Conservation (phyloP, 2,329 filamentous ascomycete species). For the Paraconiothyrium brasiliense region DNA sequence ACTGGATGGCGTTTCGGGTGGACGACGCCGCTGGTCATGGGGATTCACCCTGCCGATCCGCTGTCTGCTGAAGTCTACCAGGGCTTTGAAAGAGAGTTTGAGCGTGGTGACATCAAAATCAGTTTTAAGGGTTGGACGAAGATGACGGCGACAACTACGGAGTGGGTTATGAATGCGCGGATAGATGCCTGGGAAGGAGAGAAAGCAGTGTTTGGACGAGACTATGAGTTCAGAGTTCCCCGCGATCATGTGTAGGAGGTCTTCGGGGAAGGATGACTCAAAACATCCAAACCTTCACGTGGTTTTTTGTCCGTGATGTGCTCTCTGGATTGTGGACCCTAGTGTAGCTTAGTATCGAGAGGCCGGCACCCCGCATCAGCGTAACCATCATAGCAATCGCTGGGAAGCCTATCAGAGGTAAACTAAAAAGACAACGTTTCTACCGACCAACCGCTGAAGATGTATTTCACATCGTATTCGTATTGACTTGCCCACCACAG, state of each 20-base stretch:
- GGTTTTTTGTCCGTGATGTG: neutral
- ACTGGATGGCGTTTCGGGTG: slow-evolving; percentile 14
- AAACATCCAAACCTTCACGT: neutral
- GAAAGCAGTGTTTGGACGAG: slow-evolving; percentile 11
- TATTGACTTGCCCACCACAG: neutral
- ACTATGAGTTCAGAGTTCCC: slow-evolving; percentile 14
- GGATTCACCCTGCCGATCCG: slow-evolving; percentile 7
- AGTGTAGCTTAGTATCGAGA: neutral
- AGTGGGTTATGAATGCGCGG: slow-evolving; percentile 11
- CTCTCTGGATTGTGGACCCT: neutral
- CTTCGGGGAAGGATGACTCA: neutral
- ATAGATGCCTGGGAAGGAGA: slow-evolving; percentile 15
- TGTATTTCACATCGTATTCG: neutral
- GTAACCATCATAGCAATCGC: neutral
- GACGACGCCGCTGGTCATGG: slow-evolving; percentile 8
- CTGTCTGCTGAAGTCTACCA: slow-evolving; percentile 12
- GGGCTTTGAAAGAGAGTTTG: slow-evolving; percentile 11
- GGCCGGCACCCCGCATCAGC: neutral
- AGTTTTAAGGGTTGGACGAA: slow-evolving; percentile 11
- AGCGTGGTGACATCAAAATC: slow-evolving; percentile 9
- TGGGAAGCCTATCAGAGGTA: neutral
- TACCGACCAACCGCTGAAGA: neutral
- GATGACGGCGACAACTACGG: slow-evolving; percentile 9
- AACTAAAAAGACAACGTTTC: neutral
- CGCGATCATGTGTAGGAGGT: slow-evolving; percentile 10